Evolutionary conservation across 2,329 filamentous ascomycete species (phyloP).

Genomic region (Fusarium verrucosum): DNA sequence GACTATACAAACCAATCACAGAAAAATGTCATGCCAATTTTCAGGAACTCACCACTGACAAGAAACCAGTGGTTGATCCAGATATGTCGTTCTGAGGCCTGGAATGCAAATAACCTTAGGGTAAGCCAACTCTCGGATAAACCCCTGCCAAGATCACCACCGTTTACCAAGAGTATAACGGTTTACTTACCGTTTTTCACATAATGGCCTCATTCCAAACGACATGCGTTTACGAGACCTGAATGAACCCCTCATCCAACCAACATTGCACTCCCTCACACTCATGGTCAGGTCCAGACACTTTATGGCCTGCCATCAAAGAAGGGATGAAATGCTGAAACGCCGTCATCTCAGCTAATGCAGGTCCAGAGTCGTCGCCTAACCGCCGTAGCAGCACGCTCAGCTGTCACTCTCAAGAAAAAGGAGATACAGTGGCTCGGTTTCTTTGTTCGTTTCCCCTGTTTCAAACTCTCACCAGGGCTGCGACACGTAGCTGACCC

Average conservation of each 20-base stretch:
- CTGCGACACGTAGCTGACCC: slow-evolving; percentile 14
- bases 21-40: rapidly evolving
- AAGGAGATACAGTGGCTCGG: not conserved
- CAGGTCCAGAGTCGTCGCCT: slow-evolving; percentile 29
- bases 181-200: slow-evolving; percentile 6
- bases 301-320: slow-evolving; percentile 1
- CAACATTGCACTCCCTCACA: not conserved
- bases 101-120: not conserved
- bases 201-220: not conserved
- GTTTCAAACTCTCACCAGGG: slow-evolving; percentile 15
- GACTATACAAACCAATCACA: rapidly evolving
- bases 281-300: not conserved
- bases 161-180: slow-evolving; percentile 14
- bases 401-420: not conserved
- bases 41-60: not conserved
- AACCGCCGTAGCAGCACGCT: slow-evolving; percentile 17
- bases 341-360: slow-evolving; percentile 4
- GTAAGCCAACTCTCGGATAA: not conserved
- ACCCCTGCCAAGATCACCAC: not conserved
- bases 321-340: slow-evolving; percentile 22
- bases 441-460: slow-evolving; percentile 16
- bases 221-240: not conserved
- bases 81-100: not conserved
- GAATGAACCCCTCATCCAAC: slow-evolving; percentile 4
- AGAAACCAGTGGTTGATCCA: not conserved